Evolutionary conservation across 140 eudicot genomes (phyloP).

Genomic region (Senecio squalidus): DNA sequence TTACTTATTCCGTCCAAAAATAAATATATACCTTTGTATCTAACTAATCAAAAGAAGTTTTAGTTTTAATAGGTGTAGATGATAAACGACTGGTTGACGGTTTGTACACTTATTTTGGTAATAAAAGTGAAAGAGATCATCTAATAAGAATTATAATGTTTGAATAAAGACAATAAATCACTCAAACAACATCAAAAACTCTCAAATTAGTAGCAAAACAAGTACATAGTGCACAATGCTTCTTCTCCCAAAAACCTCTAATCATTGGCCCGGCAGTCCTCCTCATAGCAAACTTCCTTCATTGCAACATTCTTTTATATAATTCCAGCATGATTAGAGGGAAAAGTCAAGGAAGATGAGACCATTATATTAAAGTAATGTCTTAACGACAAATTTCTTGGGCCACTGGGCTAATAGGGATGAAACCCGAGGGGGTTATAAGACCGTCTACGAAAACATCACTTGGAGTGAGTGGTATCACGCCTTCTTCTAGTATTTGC

Average conservation of each 20-base stretch:
- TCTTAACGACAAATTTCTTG: slow-evolving; percentile 23
- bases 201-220: slow-evolving; percentile 1
- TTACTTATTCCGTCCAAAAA: too few species aligned
- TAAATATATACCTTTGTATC: too few species aligned
- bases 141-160: too few species aligned
- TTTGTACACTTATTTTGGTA: too few species aligned
- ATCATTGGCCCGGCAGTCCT: too few species aligned
- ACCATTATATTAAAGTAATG: neutral
- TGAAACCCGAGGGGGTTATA: slow-evolving; percentile 74
- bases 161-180: neutral
- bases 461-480: slow-evolving; percentile 71
- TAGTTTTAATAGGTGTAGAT: too few species aligned
- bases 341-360: neutral
- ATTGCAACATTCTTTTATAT: neutral
- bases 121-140: too few species aligned
- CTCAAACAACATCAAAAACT: slow-evolving; percentile 8
- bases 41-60: too few species aligned
- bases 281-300: slow-evolving; percentile 7
- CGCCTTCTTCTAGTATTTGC: slow-evolving; percentile 81
- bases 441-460: slow-evolving; percentile 73
- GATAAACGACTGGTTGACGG: too few species aligned
- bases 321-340: neutral
- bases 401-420: slow-evolving; percentile 58
- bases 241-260: neutral
- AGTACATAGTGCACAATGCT: neutral